Evolutionary conservation across 225 moss, liverwort and hornwort species (phyloP).

Genomic region (Pseudisothecium myosuroides): DNA sequence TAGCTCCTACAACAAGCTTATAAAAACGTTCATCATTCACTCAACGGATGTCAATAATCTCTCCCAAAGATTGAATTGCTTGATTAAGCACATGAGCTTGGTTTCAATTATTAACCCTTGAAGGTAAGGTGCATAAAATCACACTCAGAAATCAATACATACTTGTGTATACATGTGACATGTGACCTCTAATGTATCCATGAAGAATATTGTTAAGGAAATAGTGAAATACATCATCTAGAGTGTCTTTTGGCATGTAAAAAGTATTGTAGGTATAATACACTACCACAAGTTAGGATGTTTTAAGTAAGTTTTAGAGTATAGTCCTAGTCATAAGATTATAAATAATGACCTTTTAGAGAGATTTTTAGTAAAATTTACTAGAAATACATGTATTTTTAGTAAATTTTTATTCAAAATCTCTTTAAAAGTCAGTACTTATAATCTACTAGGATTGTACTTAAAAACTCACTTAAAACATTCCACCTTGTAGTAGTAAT

Average conservation of each 20-base stretch:
- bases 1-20: neutral
- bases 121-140: neutral
- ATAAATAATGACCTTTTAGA: too few species aligned
- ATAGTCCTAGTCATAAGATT: too few species aligned
- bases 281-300: too few species aligned
- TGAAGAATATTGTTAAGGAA: neutral
- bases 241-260: neutral
- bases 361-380: too few species aligned
- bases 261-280: too few species aligned
- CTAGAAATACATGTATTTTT: too few species aligned
- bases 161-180: neutral
- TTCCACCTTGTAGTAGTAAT: too few species aligned
- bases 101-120: neutral
- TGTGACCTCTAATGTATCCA: accelerated
- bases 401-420: too few species aligned
- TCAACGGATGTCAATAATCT: neutral
- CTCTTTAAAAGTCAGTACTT: too few species aligned
- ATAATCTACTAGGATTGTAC: too few species aligned
- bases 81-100: neutral
- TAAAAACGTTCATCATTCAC: neutral
- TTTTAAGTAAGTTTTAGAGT: too few species aligned
- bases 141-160: neutral
- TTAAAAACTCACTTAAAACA: too few species aligned
- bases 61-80: neutral
- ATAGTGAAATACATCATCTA: neutral